Conservation (phyloP, 2,329 filamentous ascomycete species). For the Venturia asperata region DNA sequence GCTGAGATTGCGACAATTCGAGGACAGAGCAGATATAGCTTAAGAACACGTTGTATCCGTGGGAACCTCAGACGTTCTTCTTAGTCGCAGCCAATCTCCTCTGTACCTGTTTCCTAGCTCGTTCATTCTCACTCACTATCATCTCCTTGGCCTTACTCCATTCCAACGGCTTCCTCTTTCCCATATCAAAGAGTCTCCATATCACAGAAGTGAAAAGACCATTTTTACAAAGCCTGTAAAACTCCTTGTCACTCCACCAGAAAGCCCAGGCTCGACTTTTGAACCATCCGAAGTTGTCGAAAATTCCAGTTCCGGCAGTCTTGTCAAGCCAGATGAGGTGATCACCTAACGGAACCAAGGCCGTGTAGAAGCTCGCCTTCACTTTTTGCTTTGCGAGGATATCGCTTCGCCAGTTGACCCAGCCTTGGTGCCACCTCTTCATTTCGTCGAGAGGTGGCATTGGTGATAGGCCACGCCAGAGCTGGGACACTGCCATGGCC, state of each 20-base stretch:
- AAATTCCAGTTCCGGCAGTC: conserved; percentile 29
- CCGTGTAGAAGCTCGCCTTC: conserved; percentile 23
- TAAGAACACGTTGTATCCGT: no score
- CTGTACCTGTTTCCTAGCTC: conserved; percentile 4
- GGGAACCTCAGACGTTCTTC: conserved; percentile 11
- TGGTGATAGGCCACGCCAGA: conserved; percentile 28
- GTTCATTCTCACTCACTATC: conserved; percentile 21
- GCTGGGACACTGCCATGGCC: conserved; percentile 28
- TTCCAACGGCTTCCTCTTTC: conserved; percentile 26
- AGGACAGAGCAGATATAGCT: no score
- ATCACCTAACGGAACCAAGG: conserved; percentile 24
- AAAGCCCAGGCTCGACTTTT: conserved; percentile 30
- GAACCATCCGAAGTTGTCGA: conserved; percentile 29
- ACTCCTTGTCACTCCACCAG: conserved; percentile 30
- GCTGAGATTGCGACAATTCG: no score
- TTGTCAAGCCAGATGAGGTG: conserved; percentile 29
- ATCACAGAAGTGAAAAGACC: conserved; percentile 31
- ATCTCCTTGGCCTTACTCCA: conserved; percentile 28
- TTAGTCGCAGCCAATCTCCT: conserved; percentile 3
- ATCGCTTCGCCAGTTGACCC: conserved; percentile 20
- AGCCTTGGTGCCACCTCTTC: conserved; percentile 23
- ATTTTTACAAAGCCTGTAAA: conserved; percentile 30
- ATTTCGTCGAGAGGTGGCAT: conserved; percentile 27
- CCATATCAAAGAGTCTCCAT: conserved; percentile 32
- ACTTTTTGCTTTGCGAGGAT: conserved; percentile 21